phyloP scores from a whole-genome alignment of 2,329 filamentous ascomycete species.

The Exserohilum turcica region DNA sequence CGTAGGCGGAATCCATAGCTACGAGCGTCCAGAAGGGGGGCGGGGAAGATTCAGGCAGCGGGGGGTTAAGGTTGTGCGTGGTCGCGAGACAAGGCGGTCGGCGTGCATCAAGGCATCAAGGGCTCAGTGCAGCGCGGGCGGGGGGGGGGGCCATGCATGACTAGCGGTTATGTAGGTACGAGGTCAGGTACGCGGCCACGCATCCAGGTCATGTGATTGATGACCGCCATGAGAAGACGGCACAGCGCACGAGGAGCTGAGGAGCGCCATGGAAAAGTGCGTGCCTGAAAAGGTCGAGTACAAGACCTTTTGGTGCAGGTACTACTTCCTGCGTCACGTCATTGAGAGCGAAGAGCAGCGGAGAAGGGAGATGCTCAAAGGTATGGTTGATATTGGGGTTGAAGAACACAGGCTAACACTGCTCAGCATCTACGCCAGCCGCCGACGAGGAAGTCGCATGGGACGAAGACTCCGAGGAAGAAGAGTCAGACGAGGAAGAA shows the following conservation, averaged over 20 bases:
- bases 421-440: constrained; percentile 63
- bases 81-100: constrained; percentile 10
- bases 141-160: constrained; percentile 14
- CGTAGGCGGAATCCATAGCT: constrained; percentile 93
- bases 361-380: constrained; percentile 86
- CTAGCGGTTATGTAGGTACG: constrained; percentile 2
- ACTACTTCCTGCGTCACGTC: constrained; percentile 92
- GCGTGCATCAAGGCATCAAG: constrained; percentile 9
- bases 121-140: constrained; percentile 12
- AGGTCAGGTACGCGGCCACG: constrained; percentile 15
- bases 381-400: constrained; percentile 56
- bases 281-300: constrained; percentile 96
- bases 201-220: not conserved
- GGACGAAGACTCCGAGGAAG: constrained; percentile 73
- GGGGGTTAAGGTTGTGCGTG: constrained; percentile 13
- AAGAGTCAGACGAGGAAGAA: constrained; percentile 41
- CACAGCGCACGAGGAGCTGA: constrained; percentile 83
- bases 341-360: constrained; percentile 92
- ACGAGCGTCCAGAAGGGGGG: constrained; percentile 5
- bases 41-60: constrained; percentile 2
- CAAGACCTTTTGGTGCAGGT: constrained; percentile 86
- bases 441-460: constrained; percentile 74
- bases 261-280: constrained; percentile 88
- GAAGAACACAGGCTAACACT: not conserved
- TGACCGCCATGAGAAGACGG: constrained; percentile 85